Evolutionary conservation across 345 rosid genomes (phyloP), one percentile per base, ranked within the genome.

Genomic region (Euclidium syriacum): DNA sequence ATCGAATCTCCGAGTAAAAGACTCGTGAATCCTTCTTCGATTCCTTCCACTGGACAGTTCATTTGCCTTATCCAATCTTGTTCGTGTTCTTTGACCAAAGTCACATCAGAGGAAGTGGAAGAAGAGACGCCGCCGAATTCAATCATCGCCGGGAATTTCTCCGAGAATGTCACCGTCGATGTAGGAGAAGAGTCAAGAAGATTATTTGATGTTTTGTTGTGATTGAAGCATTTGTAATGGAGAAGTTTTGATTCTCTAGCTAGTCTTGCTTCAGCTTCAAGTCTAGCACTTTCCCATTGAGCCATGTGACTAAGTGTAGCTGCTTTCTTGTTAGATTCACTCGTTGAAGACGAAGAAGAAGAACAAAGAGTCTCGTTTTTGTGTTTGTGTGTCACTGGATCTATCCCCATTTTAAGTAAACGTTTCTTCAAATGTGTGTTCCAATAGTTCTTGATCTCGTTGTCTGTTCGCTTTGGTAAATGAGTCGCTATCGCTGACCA

Each of bases 401-500:
- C 76, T 30, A 87, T 84, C 16, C 94, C 94, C 88, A 87, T 80
- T 76, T 82, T 87, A 0, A 80, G 62, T 22, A 87, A 20, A 55
- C 82, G 74, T 64, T 86, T 86, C 85, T 82, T 87, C 9, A 87
- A 73, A 70, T 87, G 88, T 32, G 95, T 84, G 76, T 87, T 87
- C 95, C 95, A 86, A 70, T 84, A 82, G 68, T 86, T 86, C 52
- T 86, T 86, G 44, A 86, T 84, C 78, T 86, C 94, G 29, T 86
- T 86, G 58, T 86, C 94, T 11, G 94, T 86, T 58, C 94, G 75
- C 38, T 83, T 83, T 1, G 90, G 80, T 64, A 86, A 72, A 55
- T 87, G 88, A 17, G 91, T 87, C 33, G 95, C 95, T 49, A 87
- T 87, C 4, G 90, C 91, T 64, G 95, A 84, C 95, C 95, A 87